Conservation (phyloP, 495 filamentous ascomycete species). For the Ramalina peruviana region DNA sequence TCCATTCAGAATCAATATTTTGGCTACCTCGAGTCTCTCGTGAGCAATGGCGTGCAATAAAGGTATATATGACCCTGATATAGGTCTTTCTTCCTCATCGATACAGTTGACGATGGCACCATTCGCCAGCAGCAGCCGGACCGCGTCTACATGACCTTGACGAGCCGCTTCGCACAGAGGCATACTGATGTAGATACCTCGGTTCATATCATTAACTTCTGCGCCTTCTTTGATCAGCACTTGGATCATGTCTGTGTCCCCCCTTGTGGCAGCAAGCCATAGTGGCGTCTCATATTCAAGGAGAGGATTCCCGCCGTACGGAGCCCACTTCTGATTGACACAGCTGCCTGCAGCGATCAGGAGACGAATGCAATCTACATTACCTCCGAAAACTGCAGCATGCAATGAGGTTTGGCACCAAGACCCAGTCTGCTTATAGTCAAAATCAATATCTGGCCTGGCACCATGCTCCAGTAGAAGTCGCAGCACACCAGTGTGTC, state of each 20-base stretch:
- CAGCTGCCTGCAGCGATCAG: neutral
- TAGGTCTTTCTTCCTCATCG: too few species aligned
- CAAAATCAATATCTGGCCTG: neutral
- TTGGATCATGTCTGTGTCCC: slow-evolving; percentile 16
- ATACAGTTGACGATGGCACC: slow-evolving; percentile 11
- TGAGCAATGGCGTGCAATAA: too few species aligned
- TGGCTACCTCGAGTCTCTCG: too few species aligned
- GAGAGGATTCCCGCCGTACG: too few species aligned
- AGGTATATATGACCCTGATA: neutral
- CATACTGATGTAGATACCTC: too few species aligned
- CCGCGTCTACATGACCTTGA: slow-evolving; percentile 18
- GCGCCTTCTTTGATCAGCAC: slow-evolving; percentile 16
- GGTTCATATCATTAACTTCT: neutral
- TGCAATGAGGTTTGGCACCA: too few species aligned
- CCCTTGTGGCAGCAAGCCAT: slow-evolving; percentile 16
- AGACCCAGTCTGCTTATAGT: too few species aligned
- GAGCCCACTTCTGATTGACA: too few species aligned
- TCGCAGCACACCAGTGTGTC: slow-evolving; percentile 11
- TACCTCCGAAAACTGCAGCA: too few species aligned
- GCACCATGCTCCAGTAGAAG: slow-evolving; percentile 17
- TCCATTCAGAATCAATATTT: too few species aligned
- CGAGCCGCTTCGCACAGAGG: slow-evolving; percentile 14
- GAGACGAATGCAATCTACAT: too few species aligned
- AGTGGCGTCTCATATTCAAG: slow-evolving; percentile 9
- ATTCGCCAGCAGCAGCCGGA: slow-evolving; percentile 14